These are phyloP conservation scores for Pharus latifolius DNA, from an alignment of 176 grass and related monocot species.

Conservation along the genomic window DNA sequence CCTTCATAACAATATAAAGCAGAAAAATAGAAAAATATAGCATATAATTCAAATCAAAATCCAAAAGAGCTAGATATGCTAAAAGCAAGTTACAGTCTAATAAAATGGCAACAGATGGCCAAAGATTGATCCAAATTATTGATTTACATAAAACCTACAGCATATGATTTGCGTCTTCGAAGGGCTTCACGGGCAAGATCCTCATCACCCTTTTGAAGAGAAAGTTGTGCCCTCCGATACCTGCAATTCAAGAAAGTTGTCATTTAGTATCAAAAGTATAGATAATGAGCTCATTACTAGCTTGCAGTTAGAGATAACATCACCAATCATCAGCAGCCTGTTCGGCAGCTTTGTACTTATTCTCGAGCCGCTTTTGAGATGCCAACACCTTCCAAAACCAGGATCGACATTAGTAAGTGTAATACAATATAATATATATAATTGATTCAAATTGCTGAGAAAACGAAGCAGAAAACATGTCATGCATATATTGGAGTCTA, in stretches of 20 bases:
- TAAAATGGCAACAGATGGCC: neutral
- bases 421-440: neutral
- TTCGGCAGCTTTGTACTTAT: constrained; percentile 91
- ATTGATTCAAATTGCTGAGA: neutral
- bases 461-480: neutral
- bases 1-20: too few species aligned
- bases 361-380: constrained; percentile 86
- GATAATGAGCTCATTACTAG: neutral
- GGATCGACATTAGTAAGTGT: neutral
- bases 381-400: constrained; percentile 78
- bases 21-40: too few species aligned
- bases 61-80: neutral
- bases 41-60: too few species aligned
- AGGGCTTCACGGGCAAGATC: constrained; percentile 98
- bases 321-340: constrained; percentile 88
- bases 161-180: constrained; percentile 95
- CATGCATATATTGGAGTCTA: neutral
- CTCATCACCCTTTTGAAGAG: constrained; percentile 94
- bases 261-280: constrained; percentile 5
- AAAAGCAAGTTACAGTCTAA: neutral
- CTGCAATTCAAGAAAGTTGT: constrained; percentile 25
- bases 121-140: neutral
- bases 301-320: constrained; percentile 13
- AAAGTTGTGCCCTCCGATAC: constrained; percentile 89
- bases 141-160: constrained; percentile 51